Evolutionary conservation across 2,329 filamentous ascomycete genomes (phyloP).

Genomic region (Hypocreales sp.): DNA sequence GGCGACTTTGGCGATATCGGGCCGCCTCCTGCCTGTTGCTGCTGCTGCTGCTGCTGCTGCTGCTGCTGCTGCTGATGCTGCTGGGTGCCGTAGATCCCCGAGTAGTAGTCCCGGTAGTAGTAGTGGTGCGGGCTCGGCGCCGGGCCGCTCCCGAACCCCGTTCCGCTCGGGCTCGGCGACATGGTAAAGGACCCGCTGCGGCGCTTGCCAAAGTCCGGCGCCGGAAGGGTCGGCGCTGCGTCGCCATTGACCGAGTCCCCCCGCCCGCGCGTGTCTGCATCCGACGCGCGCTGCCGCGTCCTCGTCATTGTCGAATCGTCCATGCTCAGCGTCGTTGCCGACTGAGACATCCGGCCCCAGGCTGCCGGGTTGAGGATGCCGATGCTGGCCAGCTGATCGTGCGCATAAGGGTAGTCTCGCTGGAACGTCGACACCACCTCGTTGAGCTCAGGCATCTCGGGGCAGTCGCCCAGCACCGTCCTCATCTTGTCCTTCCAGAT

Average conservation of each 20-base stretch:
- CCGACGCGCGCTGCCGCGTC: constrained; percentile 27
- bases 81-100: too few relatives aligned
- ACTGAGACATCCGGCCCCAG: constrained; percentile 42
- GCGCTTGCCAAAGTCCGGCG: constrained; percentile 49
- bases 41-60: too few relatives aligned
- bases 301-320: constrained; percentile 34
- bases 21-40: constrained; percentile 29
- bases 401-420: constrained; percentile 61
- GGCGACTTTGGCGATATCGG: constrained; percentile 41
- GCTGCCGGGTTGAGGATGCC: constrained; percentile 64
- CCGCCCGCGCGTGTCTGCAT: constrained; percentile 36
- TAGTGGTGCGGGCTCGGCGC: constrained; percentile 36
- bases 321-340: constrained; percentile 36
- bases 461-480: constrained; percentile 50
- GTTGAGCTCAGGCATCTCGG: constrained; percentile 47
- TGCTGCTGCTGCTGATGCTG: too few relatives aligned
- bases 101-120: constrained; percentile 40
- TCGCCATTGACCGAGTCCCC: constrained; percentile 49
- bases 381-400: constrained; percentile 55
- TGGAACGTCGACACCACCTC: constrained; percentile 68
- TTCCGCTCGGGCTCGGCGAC: constrained; percentile 31
- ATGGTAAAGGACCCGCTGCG: constrained; percentile 51
- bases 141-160: constrained; percentile 5
- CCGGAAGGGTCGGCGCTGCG: constrained; percentile 43
- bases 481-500: constrained; percentile 76